Conservation (phyloP, 306 rosid species). For the Sphenostylis stenocarpa region DNA sequence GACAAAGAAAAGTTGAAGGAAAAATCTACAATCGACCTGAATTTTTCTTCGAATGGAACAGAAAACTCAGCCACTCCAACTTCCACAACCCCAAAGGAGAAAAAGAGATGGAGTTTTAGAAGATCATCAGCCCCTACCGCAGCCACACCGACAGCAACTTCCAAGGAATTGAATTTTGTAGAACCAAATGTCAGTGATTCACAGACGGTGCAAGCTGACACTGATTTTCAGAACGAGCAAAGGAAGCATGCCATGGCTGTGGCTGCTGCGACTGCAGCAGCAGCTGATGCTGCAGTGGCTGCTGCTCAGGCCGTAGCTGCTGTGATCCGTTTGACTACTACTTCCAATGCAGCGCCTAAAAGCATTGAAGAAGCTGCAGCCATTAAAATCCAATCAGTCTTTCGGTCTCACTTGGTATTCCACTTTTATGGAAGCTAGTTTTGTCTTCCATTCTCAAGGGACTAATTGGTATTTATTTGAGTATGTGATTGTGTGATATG, state of each 20-base stretch:
- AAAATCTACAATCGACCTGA: slow-evolving; percentile 34
- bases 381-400: slow-evolving; percentile 68
- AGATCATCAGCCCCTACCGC: slow-evolving; percentile 68
- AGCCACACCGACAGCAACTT: slow-evolving; percentile 29
- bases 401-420: slow-evolving; percentile 80
- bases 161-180: slow-evolving; percentile 47
- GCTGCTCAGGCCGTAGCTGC: slow-evolving; percentile 80
- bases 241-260: slow-evolving; percentile 69
- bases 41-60: slow-evolving; percentile 35
- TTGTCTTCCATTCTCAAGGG: neutral
- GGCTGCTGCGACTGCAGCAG: slow-evolving; percentile 63
- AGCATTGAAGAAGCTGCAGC: slow-evolving; percentile 70
- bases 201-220: slow-evolving; percentile 26
- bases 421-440: neutral
- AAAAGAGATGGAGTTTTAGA: slow-evolving; percentile 86
- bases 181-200: slow-evolving; percentile 42
- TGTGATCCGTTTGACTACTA: slow-evolving; percentile 52
- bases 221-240: slow-evolving; percentile 56
- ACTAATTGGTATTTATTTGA: neutral
- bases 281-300: slow-evolving; percentile 61
- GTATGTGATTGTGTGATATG: neutral
- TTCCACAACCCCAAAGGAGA: slow-evolving; percentile 70
- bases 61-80: slow-evolving; percentile 60
- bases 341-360: slow-evolving; percentile 37
- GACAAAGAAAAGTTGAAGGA: slow-evolving; percentile 49